Evolutionary conservation across 1,284 basidiomycete species (phyloP).

Genomic region (Sporisorium sorghi): DNA sequence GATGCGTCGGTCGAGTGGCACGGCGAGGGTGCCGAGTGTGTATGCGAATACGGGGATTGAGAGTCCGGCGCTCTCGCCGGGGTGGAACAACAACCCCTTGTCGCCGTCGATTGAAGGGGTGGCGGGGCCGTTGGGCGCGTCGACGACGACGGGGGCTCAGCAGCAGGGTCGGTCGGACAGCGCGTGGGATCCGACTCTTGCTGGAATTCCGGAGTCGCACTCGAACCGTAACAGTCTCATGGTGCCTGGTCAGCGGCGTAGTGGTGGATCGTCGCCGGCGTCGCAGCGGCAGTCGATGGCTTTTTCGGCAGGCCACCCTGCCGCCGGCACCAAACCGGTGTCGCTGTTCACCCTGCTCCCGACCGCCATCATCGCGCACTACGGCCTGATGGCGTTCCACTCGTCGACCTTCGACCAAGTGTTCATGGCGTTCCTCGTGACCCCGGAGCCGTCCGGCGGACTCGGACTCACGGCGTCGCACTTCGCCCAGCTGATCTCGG

Average conservation of each 20-base stretch:
- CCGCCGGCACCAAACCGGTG: neutral
- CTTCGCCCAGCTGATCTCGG: conserved; percentile 68
- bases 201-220: conserved; percentile 58
- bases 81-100: conserved; percentile 16
- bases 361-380: conserved; percentile 66
- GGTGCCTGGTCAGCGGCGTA: conserved; percentile 9
- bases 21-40: conserved; percentile 51
- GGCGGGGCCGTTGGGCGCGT: conserved; percentile 4
- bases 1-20: conserved; percentile 42
- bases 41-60: conserved; percentile 63
- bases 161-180: conserved; percentile 19
- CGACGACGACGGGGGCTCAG: neutral
- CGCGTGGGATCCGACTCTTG: conserved; percentile 59
- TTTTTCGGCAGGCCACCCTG: neutral
- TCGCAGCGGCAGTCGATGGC: conserved; percentile 22
- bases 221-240: conserved; percentile 38
- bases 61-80: conserved; percentile 34
- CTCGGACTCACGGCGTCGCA: conserved; percentile 68
- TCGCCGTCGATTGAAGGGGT: conserved; percentile 17
- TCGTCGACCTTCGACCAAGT: conserved; percentile 69
- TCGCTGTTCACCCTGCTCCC: conserved; percentile 62
- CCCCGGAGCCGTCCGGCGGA: conserved; percentile 64
- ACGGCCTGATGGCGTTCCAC: conserved; percentile 66
- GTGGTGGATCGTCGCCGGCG: conserved; percentile 13
- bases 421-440: conserved; percentile 69